These are phyloP conservation scores for Hypsizygus ulmarius DNA, from an alignment of 1,284 basidiomycete genomes.

Conservation along the genomic window DNA sequence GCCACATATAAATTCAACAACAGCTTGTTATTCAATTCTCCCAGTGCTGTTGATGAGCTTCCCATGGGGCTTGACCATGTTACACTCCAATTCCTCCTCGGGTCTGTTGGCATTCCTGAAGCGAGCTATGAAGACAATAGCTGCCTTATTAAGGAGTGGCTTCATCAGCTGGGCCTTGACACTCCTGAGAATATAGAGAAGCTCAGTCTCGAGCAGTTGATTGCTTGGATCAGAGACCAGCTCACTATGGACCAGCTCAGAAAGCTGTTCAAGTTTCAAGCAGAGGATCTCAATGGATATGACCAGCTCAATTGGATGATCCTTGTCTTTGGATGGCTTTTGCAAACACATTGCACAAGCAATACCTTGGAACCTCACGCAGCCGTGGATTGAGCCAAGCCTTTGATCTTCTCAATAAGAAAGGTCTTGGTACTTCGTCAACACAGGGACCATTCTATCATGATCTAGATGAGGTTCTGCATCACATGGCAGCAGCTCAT, in stretches of 20 bases:
- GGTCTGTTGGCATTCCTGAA: slow-evolving; percentile 32
- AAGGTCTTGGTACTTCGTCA: slow-evolving; percentile 19
- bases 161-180: slow-evolving; percentile 24
- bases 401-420: slow-evolving; percentile 26
- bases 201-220: slow-evolving; percentile 17
- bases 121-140: slow-evolving; percentile 37
- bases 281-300: slow-evolving; percentile 32
- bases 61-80: slow-evolving; percentile 25
- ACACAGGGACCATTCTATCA: slow-evolving; percentile 32
- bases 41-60: slow-evolving; percentile 25
- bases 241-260: slow-evolving; percentile 30
- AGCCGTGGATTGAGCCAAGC: slow-evolving; percentile 26
- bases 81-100: slow-evolving; percentile 30
- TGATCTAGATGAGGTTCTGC: slow-evolving; percentile 28
- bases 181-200: slow-evolving; percentile 16
- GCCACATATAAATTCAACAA: slow-evolving; percentile 18
- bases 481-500: slow-evolving; percentile 30
- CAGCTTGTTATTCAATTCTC: slow-evolving; percentile 19
- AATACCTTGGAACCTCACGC: slow-evolving; percentile 28
- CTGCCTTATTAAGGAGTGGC: slow-evolving; percentile 24
- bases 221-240: slow-evolving; percentile 33
- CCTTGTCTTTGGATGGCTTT: slow-evolving; percentile 31
- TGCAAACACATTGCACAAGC: slow-evolving; percentile 30
- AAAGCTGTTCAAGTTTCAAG: slow-evolving; percentile 25
- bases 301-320: slow-evolving; percentile 32